Evolutionary conservation across 2,329 filamentous ascomycete genomes (phyloP).

Genomic region (Colletotrichum tanaceti): DNA sequence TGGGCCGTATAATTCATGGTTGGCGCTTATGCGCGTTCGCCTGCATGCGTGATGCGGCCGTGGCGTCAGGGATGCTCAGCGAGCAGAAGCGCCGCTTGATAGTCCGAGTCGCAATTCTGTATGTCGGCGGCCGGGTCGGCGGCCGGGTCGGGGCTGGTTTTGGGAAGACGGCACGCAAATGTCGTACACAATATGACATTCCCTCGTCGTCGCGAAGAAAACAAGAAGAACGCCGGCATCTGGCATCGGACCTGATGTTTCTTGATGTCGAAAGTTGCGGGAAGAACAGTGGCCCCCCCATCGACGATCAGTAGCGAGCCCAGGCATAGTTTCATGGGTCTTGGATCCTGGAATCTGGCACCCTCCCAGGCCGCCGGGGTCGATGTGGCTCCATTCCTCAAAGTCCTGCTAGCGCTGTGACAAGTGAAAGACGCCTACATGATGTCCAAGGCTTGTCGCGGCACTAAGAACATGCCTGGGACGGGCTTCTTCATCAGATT

Average conservation of each 20-base stretch:
- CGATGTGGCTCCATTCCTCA: conserved; percentile 21
- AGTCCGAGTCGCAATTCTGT: neutral
- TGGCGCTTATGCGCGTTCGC: conserved; percentile 41
- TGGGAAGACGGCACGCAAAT: neutral
- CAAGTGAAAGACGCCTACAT: conserved; percentile 31
- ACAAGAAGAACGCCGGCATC: conserved; percentile 6
- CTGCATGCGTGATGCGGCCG: conserved; percentile 38
- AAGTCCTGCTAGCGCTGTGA: conserved; percentile 40
- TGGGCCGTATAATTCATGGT: conserved; percentile 13
- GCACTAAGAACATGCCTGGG: conserved; percentile 28
- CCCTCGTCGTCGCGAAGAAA: neutral
- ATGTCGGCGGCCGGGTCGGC: neutral
- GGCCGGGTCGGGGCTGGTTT: neutral
- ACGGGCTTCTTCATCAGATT: conserved; percentile 17
- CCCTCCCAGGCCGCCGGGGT: conserved; percentile 24
- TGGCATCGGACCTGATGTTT: conserved; percentile 27
- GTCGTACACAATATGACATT: neutral
- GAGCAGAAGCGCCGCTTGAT: conserved; percentile 11
- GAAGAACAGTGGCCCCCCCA: conserved; percentile 5
- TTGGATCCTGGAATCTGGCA: conserved; percentile 20
- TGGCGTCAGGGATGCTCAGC: conserved; percentile 35
- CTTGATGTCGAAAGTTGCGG: neutral
- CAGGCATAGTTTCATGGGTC: conserved; percentile 29
- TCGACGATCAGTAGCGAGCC: conserved; percentile 32
- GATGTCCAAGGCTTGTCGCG: conserved; percentile 14